Evolutionary conservation across 176 grass and related monocot genomes (phyloP).

Genomic region (Juncus inflexus): DNA sequence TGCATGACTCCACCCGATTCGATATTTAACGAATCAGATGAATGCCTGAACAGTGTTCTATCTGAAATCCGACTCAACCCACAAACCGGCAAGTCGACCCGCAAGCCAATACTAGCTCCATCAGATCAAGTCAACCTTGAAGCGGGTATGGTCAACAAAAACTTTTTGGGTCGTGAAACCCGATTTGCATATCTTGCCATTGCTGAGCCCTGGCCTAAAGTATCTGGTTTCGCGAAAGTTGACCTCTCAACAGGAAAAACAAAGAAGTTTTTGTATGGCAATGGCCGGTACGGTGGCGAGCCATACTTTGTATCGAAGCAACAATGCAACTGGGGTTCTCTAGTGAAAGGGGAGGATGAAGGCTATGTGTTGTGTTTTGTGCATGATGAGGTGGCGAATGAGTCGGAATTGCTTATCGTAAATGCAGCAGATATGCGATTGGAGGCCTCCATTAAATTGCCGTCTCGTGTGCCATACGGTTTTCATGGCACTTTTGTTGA

Average conservation of each 20-base stretch:
- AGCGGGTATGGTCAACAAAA: slow-evolving; percentile 90
- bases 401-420: slow-evolving; percentile 62
- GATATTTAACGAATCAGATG: slow-evolving; percentile 74
- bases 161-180: slow-evolving; percentile 46
- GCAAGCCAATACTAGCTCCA: slow-evolving; percentile 33
- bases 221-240: slow-evolving; percentile 93
- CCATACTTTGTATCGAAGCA: slow-evolving; percentile 65
- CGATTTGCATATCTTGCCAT: slow-evolving; percentile 82
- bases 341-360: slow-evolving; percentile 41
- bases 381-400: slow-evolving; percentile 47
- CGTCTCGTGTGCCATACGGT: slow-evolving; percentile 78
- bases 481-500: slow-evolving; percentile 76
- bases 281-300: slow-evolving; percentile 54
- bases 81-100: slow-evolving; percentile 39
- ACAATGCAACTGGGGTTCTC: neutral
- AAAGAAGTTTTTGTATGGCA: slow-evolving; percentile 60
- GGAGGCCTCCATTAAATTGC: slow-evolving; percentile 65
- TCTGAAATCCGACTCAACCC: slow-evolving; percentile 70
- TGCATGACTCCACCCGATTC: slow-evolving; percentile 95
- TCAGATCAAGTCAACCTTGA: slow-evolving; percentile 76
- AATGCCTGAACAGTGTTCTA: slow-evolving; percentile 64
- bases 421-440: slow-evolving; percentile 45
- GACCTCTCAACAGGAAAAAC: slow-evolving; percentile 55
- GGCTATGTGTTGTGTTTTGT: slow-evolving; percentile 74
- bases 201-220: slow-evolving; percentile 92